Base-by-base conservation (phyloP, 1,139 yeast species). In the Blastobotrys elegans region DNA sequence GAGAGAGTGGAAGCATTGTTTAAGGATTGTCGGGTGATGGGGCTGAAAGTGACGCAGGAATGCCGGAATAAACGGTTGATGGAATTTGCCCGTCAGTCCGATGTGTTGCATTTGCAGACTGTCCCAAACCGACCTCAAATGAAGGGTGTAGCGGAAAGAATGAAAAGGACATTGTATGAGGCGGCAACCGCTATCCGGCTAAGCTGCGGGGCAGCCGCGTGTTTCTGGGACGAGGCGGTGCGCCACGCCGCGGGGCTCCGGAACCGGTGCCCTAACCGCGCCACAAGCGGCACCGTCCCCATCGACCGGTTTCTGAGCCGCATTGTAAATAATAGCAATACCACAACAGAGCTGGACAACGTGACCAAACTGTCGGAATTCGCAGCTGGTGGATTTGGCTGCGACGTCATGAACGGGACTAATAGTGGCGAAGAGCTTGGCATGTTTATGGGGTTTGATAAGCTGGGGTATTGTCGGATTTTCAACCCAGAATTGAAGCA, bases 121-220 rank as follows among this genome's bases (percentile, higher is more conserved):
- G 48, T 45, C 1, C 48, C 48, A 4, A 45, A 39, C 31, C 32
- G 40, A 27, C 44, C 40, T 22, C 44, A 34, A 24, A 45, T 45
- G 48, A 45, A 46, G 30, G 48, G 49, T n/a, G 49, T 46, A 2
- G 49, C 48, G 4, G 49, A 46, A n/a, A 37, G 49, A n/a, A 37
- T 36, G 37, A 46, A 46, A 33, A 38, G 45, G 11, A 41, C 43
- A 1, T 24, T 46, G 14, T 17, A 40, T 6, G 49, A 46, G 16
- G 13, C 45, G 6, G 45, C 49, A 3, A 33, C 17, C 16, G 48
- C 48, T 2, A 45, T 40, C 40, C 13, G 40, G 6, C 14, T 5
- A 14, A 22, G 18, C 4, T 22, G 29, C 2, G 46, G 37, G 3
- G 46, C 24, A 16, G 20, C 41, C 3, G 41, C 30, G 22, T 35